phyloP scores from a whole-genome alignment of 2,329 filamentous ascomycete species.

The Claviceps humidiphila region DNA sequence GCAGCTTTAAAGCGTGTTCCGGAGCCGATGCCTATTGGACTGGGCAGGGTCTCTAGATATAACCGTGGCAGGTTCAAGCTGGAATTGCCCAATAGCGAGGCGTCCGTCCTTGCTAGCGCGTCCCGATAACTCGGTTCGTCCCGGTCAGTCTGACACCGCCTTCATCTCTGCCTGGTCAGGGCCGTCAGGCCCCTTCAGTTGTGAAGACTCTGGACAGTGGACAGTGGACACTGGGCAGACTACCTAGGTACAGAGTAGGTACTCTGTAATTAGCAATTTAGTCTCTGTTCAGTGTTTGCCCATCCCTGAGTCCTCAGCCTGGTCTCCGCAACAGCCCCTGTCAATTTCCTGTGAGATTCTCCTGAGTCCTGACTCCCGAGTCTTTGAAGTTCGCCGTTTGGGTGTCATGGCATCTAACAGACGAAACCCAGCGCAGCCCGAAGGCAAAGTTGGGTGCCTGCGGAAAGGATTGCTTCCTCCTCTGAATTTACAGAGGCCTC shows the following conservation, averaged over 20 bases:
- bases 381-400: too few species aligned
- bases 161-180: conserved; percentile 15
- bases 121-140: conserved; percentile 23
- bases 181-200: background rate
- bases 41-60: conserved; percentile 2
- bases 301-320: background rate
- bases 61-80: background rate
- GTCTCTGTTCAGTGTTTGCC: background rate
- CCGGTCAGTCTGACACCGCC: conserved; percentile 9
- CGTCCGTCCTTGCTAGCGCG: conserved; percentile 17
- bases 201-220: too few species aligned
- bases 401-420: too few species aligned
- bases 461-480: too few species aligned
- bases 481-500: too few species aligned
- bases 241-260: too few species aligned
- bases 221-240: too few species aligned
- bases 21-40: conserved; percentile 16
- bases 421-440: too few species aligned
- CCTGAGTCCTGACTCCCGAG: too few species aligned
- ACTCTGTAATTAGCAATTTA: background rate
- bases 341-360: too few species aligned
- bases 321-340: background rate
- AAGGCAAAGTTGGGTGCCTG: too few species aligned
- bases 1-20: conserved; percentile 8
- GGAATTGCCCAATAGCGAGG: conserved; percentile 10